Percentiles rank a stretch among this genome's conserved stretches.
Conservation (phyloP, 129 eudicot species). For the Silybum marianum region DNA sequence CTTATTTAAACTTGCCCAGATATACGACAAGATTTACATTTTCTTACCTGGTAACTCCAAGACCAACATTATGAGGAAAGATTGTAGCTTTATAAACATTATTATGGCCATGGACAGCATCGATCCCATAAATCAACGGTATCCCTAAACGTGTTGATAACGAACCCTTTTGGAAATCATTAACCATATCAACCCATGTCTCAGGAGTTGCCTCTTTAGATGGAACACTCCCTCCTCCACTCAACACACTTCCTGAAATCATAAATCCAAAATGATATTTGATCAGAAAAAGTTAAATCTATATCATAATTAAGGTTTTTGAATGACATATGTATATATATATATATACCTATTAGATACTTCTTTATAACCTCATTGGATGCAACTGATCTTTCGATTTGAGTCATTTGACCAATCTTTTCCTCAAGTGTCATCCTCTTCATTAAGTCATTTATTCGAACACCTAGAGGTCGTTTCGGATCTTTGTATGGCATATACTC, state of each 20-base stretch:
- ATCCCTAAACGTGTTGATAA: conserved; percentile 43
- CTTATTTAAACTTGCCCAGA: neutral
- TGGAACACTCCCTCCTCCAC: conserved; percentile 73
- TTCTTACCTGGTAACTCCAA: conserved; percentile 43
- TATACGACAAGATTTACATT: neutral
- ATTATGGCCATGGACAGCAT: conserved; percentile 45
- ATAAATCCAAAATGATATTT: neutral
- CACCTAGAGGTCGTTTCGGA: conserved; percentile 49
- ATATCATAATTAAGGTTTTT: conserved; percentile 6
- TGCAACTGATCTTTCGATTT: conserved; percentile 60
- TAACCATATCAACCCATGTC: conserved; percentile 32
- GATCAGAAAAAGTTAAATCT: neutral
- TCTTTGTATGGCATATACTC: conserved; percentile 58
- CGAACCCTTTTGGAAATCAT: conserved; percentile 32
- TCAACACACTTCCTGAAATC: conserved; percentile 59
- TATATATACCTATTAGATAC: conserved; percentile 52
- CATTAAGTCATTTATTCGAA: conserved; percentile 55
- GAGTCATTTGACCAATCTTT: conserved; percentile 81
- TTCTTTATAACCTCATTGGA: conserved; percentile 52
- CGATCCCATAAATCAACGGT: conserved; percentile 38
- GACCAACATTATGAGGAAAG: conserved; percentile 49
- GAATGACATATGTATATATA: too few species aligned
- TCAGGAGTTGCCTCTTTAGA: conserved; percentile 51
- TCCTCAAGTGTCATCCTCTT: conserved; percentile 65
- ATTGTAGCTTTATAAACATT: conserved; percentile 40